Conservation (phyloP, 2,329 filamentous ascomycete genomes). For the Botrytis fragariae region DNA sequence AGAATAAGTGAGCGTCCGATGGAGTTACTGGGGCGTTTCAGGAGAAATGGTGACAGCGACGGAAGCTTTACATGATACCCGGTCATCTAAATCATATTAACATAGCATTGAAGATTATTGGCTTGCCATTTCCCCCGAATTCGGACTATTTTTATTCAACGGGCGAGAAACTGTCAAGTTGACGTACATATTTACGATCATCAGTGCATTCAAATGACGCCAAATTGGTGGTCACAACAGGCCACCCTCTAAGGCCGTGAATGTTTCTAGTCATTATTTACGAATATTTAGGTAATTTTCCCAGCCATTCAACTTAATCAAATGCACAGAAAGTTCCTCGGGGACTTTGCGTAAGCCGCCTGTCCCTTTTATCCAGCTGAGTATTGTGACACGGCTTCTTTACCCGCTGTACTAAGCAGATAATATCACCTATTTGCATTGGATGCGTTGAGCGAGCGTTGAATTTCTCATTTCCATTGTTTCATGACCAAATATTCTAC, state of each 20-base stretch:
- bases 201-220: background rate
- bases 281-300: background rate
- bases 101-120: background rate
- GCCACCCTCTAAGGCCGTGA: background rate
- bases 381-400: background rate
- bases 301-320: conserved; percentile 6
- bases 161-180: background rate
- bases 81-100: background rate
- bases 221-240: background rate
- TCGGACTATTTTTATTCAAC: conserved; percentile 12
- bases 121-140: background rate
- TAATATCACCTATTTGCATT: conserved; percentile 5
- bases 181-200: conserved; percentile 1
- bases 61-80: conserved; percentile 15
- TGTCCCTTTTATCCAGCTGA: background rate
- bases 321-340: conserved; percentile 10
- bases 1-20: background rate
- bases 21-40: background rate
- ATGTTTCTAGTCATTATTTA: background rate
- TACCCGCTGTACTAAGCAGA: background rate
- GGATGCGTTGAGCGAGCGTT: background rate
- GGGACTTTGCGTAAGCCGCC: conserved; percentile 8
- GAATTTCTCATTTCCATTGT: background rate
- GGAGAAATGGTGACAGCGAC: background rate
- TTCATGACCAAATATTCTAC: background rate